Base-by-base conservation (phyloP, 202 grass and related monocot species). In the Bolboschoenoplectus hybrid region DNA sequence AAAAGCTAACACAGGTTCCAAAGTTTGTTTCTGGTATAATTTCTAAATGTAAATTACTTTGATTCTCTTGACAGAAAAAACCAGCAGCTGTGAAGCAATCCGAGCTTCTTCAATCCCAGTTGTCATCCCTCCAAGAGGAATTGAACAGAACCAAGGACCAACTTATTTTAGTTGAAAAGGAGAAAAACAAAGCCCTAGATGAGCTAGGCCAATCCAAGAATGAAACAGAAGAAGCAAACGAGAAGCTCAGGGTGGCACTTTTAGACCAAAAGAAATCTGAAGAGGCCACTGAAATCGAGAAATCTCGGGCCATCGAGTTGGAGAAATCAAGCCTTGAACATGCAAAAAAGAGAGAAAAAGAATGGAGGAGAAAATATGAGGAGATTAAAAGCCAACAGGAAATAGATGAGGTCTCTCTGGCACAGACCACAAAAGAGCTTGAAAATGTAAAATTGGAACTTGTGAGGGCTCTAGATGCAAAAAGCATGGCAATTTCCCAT, bases 381-480 rank as follows among this genome's bases (percentile, higher is more conserved):
- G 88, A 64, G 74, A 86, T 93, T 83, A 85, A 89, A 73, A 92
- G 43, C 85, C 91, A 93, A 76, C 93, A 95, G 83, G 79, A 90
- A 45, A 75, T 87, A 58, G 91, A 93, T 49, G 80, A 67, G 3
- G 77, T 55, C 0, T 80, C 67, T 0, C 68, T 95, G 73, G 73
- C 60, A 47, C 91, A 90, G 2, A 82, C 84, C 0, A 87, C 88
- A 72, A 87, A 92, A 85, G 93, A 95, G 84, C 88, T 95, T 8
- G 90, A 95, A 89, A 89, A 89, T 74, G 89, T 92, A 9, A 95
- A 91, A 74, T 81, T 85, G 55, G 93, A 95, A 49, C 86, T 95
- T 58, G 65, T 88, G 4, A 89, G 93, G 46, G 91, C 93, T 36
- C 88, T 89, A 0, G 91, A 95, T 83, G 93, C 91, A 50, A 98